These are phyloP conservation scores for Lentinula sp. DNA, from an alignment of 768 basidiomycete species.

Conservation along the genomic window DNA sequence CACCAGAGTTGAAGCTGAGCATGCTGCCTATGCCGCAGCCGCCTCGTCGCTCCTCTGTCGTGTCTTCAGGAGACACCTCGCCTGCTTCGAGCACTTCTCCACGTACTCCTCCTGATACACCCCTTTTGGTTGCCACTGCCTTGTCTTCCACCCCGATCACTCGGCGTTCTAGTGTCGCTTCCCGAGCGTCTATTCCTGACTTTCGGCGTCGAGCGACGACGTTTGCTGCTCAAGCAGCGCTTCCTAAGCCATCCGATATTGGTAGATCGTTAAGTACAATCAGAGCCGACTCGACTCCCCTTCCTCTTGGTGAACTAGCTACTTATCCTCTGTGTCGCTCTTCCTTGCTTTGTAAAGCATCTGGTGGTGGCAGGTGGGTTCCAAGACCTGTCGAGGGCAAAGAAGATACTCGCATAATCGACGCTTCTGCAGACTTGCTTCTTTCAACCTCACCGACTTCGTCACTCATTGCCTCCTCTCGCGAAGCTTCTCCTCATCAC, in stretches of 20 bases:
- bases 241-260: not conserved
- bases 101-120: constrained; percentile 4
- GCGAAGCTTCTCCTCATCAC: not conserved
- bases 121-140: constrained; percentile 11
- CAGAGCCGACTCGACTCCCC: not conserved
- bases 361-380: constrained; percentile 79
- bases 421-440: not conserved
- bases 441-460: not conserved
- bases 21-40: not conserved
- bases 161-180: constrained; percentile 13
- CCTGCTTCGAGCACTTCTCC: constrained; percentile 26
- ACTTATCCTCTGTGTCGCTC: constrained; percentile 68
- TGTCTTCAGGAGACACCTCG: constrained; percentile 16
- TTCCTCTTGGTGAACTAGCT: constrained; percentile 53
- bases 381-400: constrained; percentile 21
- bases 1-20: constrained; percentile 21
- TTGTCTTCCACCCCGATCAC: constrained; percentile 15
- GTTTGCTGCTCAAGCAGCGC: constrained; percentile 19
- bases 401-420: not conserved
- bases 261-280: not conserved
- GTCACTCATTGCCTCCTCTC: not conserved
- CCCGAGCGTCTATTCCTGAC: constrained; percentile 15
- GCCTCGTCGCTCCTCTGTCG: not conserved
- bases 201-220: constrained; percentile 23
- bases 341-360: constrained; percentile 67